Evolutionary conservation across 1,284 basidiomycete genomes (phyloP).

Genomic region (Sutorius eximius): DNA sequence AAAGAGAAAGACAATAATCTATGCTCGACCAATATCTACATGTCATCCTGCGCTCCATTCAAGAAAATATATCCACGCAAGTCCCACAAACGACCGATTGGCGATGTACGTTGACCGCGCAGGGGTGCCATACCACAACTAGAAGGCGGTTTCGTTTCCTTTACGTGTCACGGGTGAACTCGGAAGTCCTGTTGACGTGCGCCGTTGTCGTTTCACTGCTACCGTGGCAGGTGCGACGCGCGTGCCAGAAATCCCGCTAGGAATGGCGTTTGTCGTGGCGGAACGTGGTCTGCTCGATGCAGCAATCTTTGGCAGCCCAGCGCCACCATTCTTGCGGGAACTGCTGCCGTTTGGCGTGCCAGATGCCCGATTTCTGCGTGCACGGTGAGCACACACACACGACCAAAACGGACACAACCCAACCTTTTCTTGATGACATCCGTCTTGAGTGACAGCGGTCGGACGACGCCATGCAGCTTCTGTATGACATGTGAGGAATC

Average conservation of each 20-base stretch:
- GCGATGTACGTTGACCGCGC: slow-evolving; percentile 5
- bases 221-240: slow-evolving; percentile 43
- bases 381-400: slow-evolving; percentile 6
- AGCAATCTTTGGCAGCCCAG: slow-evolving; percentile 67
- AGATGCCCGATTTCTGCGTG: slow-evolving; percentile 72
- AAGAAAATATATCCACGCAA: slow-evolving; percentile 36
- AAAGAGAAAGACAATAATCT: slow-evolving; percentile 31
- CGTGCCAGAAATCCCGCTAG: slow-evolving; percentile 44
- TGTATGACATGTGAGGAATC: slow-evolving; percentile 36
- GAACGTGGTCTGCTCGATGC: slow-evolving; percentile 52
- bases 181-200: slow-evolving; percentile 60
- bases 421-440: slow-evolving; percentile 98
- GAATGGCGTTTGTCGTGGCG: slow-evolving; percentile 58
- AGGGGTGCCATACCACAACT: slow-evolving; percentile 8
- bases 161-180: slow-evolving; percentile 38
- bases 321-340: slow-evolving; percentile 56
- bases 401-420: neutral
- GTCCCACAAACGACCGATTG: neutral
- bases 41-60: slow-evolving; percentile 32
- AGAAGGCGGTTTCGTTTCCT: slow-evolving; percentile 31
- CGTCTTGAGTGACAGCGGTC: slow-evolving; percentile 92
- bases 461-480: slow-evolving; percentile 94
- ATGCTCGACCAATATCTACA: slow-evolving; percentile 32
- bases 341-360: slow-evolving; percentile 58
- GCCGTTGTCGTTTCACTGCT: slow-evolving; percentile 76